Conservation (phyloP, 345 rosid genomes). For the Camelina sativa region DNA sequence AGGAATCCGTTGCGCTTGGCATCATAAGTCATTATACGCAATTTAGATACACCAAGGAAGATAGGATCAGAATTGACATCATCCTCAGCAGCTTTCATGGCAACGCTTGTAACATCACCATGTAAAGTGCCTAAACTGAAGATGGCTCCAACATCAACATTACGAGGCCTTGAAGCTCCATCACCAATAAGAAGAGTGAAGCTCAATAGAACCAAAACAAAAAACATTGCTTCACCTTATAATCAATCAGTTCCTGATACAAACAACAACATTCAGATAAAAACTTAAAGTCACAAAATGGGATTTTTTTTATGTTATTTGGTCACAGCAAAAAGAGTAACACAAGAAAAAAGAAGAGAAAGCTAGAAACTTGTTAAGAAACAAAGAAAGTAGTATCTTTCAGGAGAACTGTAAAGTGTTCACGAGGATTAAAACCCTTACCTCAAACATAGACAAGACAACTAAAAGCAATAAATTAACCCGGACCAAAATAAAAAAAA, state of each 20-base stretch:
- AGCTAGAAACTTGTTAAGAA: conserved; percentile 30
- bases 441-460: conserved; percentile 40
- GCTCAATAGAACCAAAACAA: conserved; percentile 50
- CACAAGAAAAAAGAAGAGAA: conserved; percentile 21
- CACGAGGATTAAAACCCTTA: conserved; percentile 42
- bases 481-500: conserved; percentile 35
- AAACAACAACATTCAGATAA: conserved; percentile 10
- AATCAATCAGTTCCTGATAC: conserved; percentile 30
- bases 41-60: conserved; percentile 63
- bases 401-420: conserved; percentile 30
- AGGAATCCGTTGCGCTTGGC: conserved; percentile 71
- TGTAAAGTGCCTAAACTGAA: conserved; percentile 54
- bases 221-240: too few species aligned
- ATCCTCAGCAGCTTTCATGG: conserved; percentile 73
- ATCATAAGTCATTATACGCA: conserved; percentile 57
- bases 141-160: conserved; percentile 71
- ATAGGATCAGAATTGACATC: conserved; percentile 74
- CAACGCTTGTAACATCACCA: conserved; percentile 62
- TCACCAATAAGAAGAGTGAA: conserved; percentile 43
- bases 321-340: conserved; percentile 17
- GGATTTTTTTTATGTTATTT: not conserved
- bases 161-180: conserved; percentile 50
- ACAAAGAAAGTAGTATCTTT: conserved; percentile 30
- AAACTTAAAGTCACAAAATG: conserved; percentile 2
- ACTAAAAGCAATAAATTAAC: conserved; percentile 23